Conservation (phyloP, 495 filamentous ascomycete genomes). For the Penicillium soppii region DNA sequence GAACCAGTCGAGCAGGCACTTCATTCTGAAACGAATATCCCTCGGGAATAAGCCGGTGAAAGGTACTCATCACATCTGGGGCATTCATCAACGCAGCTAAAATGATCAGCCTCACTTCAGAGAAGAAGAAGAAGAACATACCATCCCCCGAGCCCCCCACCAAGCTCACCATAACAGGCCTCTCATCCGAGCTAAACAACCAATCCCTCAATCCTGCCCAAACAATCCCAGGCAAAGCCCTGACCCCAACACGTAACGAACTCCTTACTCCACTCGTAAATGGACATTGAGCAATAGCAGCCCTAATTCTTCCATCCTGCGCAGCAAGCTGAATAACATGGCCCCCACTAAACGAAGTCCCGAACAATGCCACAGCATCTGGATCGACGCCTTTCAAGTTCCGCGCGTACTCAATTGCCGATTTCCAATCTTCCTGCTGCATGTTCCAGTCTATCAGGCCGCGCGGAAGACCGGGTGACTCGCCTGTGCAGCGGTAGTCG, state of each 20-base stretch:
- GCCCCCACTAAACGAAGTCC: background rate
- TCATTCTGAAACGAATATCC: background rate
- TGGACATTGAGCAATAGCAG: background rate
- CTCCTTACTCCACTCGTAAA: background rate
- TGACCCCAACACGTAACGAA: background rate
- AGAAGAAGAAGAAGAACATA: background rate
- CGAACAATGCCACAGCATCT: background rate
- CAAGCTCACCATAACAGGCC: background rate
- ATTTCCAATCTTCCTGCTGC: slow-evolving; percentile 2
- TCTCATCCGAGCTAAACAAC: background rate
- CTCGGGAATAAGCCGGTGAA: background rate
- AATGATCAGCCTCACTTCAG: background rate
- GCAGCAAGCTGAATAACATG: background rate
- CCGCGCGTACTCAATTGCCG: background rate
- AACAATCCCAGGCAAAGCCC: background rate
- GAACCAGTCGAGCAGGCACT: background rate
- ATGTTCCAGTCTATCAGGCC: background rate
- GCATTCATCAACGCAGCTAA: slow-evolving; percentile 1
- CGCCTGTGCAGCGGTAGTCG: background rate
- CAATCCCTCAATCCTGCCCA: background rate
- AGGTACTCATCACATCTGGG: background rate
- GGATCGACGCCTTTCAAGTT: background rate
- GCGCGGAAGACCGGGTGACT: background rate
- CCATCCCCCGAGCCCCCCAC: background rate
- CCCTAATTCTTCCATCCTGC: background rate